Evolutionary conservation across 345 rosid species (phyloP), one percentile per base, ranked within the genome.

Genomic region (Atalantia buxifolia): DNA sequence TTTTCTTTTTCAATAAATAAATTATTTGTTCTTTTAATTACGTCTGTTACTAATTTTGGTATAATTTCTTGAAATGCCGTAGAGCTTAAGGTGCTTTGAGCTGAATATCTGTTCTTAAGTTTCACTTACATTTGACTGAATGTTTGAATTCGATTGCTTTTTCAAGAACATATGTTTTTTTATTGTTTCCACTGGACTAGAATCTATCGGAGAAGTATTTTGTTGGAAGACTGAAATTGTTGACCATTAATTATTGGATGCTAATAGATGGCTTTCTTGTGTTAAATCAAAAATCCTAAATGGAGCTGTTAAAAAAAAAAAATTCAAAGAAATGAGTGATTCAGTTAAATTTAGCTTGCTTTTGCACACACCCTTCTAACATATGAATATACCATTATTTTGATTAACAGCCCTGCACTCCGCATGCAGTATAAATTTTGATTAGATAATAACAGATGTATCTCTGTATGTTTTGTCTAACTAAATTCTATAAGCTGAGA

Each of bases 1-100:
- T 5, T 24, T 60, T 56, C 63, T 1, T 30, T 68, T n/a, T 61
- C 16, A 45, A 45, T 42, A 28, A 63, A 31, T n/a, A 56, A 40
- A 5, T 63, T 77, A 27, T 77, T 64, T 73, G 62, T 68, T 67
- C 63, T 24, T 40, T 22, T 12, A 45, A 45, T 45, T 45, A 45
- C 50, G 3, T 65, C 74, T 25, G 68, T 68, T 40, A 62, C 30
- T 80, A 33, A 66, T 82, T 81, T 62, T 79, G 74, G 53, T 45
- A 75, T 28, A 61, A 30, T 28, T 53, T 30, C 25, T 30, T 9
- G 10, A 30, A 31, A 53, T 76, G 27, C 7, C 9, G 19, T 18
- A 57, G 74, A 45, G 55, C 73, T 24, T 40, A 55, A 64, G 67
- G 2, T 42, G 57, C 19, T 66, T 36, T 42, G 31, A 28, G n/a